Evolutionary conservation across 2,329 filamentous ascomycete species (phyloP), one percentile per base, ranked within the genome.

Genomic region (Fusarium sambucinum): DNA sequence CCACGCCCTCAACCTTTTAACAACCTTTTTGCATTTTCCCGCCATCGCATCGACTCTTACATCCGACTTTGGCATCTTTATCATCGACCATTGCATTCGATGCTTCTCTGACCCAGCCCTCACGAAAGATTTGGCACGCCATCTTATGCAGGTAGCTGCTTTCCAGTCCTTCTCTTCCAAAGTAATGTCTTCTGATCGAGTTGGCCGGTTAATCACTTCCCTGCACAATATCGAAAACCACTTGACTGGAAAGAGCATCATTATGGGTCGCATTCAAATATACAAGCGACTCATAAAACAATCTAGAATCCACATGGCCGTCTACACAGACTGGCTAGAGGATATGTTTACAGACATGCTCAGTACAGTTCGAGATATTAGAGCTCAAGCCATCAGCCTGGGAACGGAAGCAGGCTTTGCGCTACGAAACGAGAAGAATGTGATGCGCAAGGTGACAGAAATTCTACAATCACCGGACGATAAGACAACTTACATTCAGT

Each of bases 261-360:
- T 94, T 38, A 89, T 90, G 70, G 90, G 91, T 60, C 89, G 95
- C 17, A 84, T 97, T 13, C 83, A 89, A 46, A 90, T 97, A 52
- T 97, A 97, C 76, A 88, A 89, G 66, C 90, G 89, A 55, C 83
- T 99, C 3, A 73, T 97, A 25, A 86, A 87, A 61, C 92, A 96
- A 78, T 87, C 89, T 6, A 90, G 86, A 51, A 79, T 83, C 19
- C 82, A 88, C 23, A 97, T 99, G 90, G 80, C 89, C 17, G 80
- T 85, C 25, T 89, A 93, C 56, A 83, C 86, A 4, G 86, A 92
- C 61, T 99, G 96, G 95, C 83, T 97, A 48, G 85, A 91, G 52
- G 91, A 96, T 76, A 82, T 97, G 21, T 89, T 98, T 67, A 89
- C 89, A 21, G 93, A 93, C 50, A 90, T 97, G 84, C 84, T 97